phyloP scores from a whole-genome alignment of 192 early-diverging fungal species.

The Coemansia sp. region DNA sequence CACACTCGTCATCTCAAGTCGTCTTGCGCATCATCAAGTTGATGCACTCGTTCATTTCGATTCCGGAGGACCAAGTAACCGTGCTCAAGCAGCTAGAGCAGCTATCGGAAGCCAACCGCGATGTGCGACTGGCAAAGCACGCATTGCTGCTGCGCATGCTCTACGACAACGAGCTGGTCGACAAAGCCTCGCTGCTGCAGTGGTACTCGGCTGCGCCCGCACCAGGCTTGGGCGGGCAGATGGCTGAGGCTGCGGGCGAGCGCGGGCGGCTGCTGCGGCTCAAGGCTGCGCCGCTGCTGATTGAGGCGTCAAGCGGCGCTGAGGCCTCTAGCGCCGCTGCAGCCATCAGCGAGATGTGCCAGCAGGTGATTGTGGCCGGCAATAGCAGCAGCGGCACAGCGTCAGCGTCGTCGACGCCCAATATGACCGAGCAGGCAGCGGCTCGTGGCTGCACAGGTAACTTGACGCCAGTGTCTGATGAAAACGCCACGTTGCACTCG shows the following conservation, averaged over 20 bases:
- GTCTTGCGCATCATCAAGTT: constrained; percentile 36
- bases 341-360: constrained; percentile 28
- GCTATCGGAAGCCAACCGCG: constrained; percentile 41
- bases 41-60: constrained; percentile 38
- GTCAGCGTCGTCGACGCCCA: constrained; percentile 26
- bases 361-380: constrained; percentile 19
- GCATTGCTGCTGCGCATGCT: constrained; percentile 36
- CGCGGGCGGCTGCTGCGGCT: constrained; percentile 36
- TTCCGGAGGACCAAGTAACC: constrained; percentile 37
- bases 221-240: not conserved
- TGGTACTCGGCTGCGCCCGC: constrained; percentile 24
- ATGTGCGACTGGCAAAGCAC: constrained; percentile 20
- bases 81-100: constrained; percentile 45
- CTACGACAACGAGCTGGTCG: constrained; percentile 46
- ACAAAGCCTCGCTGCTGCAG: constrained; percentile 25
- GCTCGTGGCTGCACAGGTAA: constrained; percentile 20
- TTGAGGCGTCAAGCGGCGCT: constrained; percentile 18
- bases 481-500: constrained; percentile 24
- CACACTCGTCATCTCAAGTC: constrained; percentile 18
- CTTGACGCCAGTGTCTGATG: constrained; percentile 40
- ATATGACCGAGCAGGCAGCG: not conserved
- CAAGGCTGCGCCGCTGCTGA: constrained; percentile 27
- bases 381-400: constrained; percentile 7
- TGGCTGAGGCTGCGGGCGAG: not conserved
- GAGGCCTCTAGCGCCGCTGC: not conserved